A percentile compares a stretch with the other conserved stretches of the same genome.
phyloP scores from a whole-genome alignment of 441 rosid genomes.

The Pelargonium exstipulatum region DNA sequence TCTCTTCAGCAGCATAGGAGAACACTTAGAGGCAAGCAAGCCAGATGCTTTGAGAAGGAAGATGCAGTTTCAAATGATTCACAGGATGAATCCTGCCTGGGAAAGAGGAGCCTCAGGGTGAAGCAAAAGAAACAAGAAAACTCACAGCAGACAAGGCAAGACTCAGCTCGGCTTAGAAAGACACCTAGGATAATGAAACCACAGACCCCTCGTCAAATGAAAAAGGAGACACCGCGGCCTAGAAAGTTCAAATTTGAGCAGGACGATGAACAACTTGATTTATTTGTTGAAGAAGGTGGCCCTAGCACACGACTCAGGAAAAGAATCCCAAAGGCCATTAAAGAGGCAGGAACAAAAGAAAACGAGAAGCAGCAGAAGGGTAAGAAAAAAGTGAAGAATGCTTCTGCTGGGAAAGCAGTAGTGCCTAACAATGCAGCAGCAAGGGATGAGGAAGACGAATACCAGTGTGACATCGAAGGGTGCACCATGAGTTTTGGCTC shows the following conservation, averaged over 20 bases:
- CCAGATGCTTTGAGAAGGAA: conserved; percentile 32
- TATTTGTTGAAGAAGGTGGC: conserved; percentile 47
- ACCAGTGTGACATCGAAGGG: conserved; percentile 83
- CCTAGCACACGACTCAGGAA: conserved; percentile 82
- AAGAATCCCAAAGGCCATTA: conserved; percentile 46
- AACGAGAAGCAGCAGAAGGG: conserved; percentile 47
- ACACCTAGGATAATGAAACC: conserved; percentile 27
- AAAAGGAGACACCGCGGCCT: conserved; percentile 35
- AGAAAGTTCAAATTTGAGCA: conserved; percentile 30
- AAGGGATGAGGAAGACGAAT: conserved; percentile 50
- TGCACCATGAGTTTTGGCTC: conserved; percentile 79
- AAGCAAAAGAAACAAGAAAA: conserved; percentile 33
- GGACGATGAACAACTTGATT: conserved; percentile 24
- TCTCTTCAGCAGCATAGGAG: conserved; percentile 24
- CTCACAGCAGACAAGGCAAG: conserved; percentile 27
- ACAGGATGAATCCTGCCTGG: conserved; percentile 15
- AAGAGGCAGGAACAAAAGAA: conserved; percentile 30
- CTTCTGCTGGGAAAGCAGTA: conserved; percentile 29
- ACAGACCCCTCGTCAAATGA: conserved; percentile 34
- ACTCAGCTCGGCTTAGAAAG: background rate
- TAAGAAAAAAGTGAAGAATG: conserved; percentile 40
- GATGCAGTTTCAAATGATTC: conserved; percentile 48
- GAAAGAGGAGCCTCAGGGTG: background rate
- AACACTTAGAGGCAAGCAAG: conserved; percentile 21
- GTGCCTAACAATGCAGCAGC: conserved; percentile 31